Evolutionary conservation across 2,329 filamentous ascomycete species (phyloP), one percentile per base, ranked within the genome.

Genomic region (Gaeumannomyces tritici): DNA sequence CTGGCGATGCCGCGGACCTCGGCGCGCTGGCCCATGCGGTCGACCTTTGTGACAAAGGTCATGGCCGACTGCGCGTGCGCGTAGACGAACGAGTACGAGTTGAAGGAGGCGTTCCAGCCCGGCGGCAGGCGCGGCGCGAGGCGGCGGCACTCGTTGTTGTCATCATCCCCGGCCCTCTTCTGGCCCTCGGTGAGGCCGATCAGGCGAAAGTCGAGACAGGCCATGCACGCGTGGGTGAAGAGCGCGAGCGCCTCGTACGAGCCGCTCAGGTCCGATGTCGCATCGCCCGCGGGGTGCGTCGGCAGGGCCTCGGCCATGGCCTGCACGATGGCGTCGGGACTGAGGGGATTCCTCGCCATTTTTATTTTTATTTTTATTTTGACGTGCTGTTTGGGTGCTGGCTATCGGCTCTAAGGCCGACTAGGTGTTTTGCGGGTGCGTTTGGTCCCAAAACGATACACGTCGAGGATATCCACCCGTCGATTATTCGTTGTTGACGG

Each of bases 121-220:
- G 82, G 63, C 0, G 91, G 90, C 2, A 98, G 81, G 35, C 86
- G 80, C 11, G 83, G 12, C 27, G 84, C 81, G 57, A 84, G 75
- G 58, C 79, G 72, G 62, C 82, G 77, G 69, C 85, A 85, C 70
- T 84, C 77, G 42, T 51, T 9, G 42, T 88, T 83, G 21, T n/a
- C n/a, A n/a, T 64, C 62, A 57, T 15, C 68, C 76, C 64, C 75
- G 91, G 90, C 83, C 66, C 90, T 84, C 59, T 80, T 84, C 71
- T 92, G 85, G 61, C 93, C 91, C 74, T 98, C 91, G 59, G 88
- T 83, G n/a, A 96, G 87, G 2, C 93, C 93, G 24, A 91, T 76
- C 3, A 98, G 80, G 61, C 88, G 83, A 73, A 97, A 98, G 66
- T 87, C 90, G 2, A 93, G 85, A 11, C 88, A 87, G 28, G 84